Evolutionary conservation across 192 early-diverging fungal genomes (phyloP).

Genomic region (Coemansia sp.): DNA sequence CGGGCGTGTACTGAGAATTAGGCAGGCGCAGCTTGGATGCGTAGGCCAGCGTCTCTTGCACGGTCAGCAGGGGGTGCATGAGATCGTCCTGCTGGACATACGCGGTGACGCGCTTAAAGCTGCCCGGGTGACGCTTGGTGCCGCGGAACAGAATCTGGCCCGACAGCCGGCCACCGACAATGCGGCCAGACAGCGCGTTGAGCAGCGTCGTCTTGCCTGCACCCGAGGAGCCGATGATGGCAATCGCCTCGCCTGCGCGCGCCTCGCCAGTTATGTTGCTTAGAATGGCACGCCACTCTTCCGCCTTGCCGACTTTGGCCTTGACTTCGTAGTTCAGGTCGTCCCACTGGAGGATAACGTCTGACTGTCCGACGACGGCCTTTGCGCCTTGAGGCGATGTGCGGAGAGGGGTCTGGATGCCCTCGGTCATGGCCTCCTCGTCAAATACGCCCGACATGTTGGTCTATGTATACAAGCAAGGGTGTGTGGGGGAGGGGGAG

Average conservation of each 20-base stretch:
- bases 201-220: conserved; percentile 90
- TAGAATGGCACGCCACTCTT: conserved; percentile 54
- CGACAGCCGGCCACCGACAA: conserved; percentile 55
- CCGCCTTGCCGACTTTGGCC: conserved; percentile 21
- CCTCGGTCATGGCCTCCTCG: conserved; percentile 38
- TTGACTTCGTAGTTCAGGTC: conserved; percentile 43
- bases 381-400: background rate
- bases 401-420: conserved; percentile 8
- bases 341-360: conserved; percentile 43
- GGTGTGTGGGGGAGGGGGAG: background rate
- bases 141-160: conserved; percentile 58
- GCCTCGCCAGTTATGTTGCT: conserved; percentile 69
- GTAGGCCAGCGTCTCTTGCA: conserved; percentile 74
- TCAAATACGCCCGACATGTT: conserved; percentile 30
- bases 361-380: background rate
- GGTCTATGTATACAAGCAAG: background rate
- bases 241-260: conserved; percentile 70
- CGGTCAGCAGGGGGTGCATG: conserved; percentile 64
- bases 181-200: conserved; percentile 71
- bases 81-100: conserved; percentile 59
- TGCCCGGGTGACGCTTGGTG: conserved; percentile 39
- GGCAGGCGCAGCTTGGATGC: conserved; percentile 72
- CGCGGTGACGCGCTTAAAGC: conserved; percentile 50
- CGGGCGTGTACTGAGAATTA: conserved; percentile 42
- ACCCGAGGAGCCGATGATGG: conserved; percentile 90